These are phyloP conservation scores for Casuarina cunninghamiana DNA, from an alignment of 306 rosid species.

Conservation along the genomic window DNA sequence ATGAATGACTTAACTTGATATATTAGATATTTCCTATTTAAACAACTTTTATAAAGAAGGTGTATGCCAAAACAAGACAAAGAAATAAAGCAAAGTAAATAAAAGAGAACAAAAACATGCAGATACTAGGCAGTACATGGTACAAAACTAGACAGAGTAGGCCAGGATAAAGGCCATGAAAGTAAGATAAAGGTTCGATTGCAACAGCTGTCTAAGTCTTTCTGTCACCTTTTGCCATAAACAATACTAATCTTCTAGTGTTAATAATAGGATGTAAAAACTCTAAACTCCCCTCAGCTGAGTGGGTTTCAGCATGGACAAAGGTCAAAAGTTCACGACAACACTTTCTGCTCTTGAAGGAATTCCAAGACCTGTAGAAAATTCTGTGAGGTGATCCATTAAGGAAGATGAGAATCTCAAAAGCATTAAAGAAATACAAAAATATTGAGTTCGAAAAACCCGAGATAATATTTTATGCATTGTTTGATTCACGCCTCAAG, in stretches of 20 bases:
- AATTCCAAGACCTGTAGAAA: constrained; percentile 10
- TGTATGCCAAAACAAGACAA: no score
- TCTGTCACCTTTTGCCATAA: constrained; percentile 38
- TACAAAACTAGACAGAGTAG: not conserved
- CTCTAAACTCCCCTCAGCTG: not conserved
- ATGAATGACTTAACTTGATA: no score
- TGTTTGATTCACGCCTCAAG: constrained; percentile 5
- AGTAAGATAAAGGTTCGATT: constrained; percentile 8
- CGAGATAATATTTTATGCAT: not conserved
- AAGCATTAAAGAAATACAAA: not conserved
- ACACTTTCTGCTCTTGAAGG: constrained; percentile 1
- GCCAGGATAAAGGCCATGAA: not conserved
- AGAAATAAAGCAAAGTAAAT: no score
- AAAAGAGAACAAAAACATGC: no score
- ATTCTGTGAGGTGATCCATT: constrained; percentile 21
- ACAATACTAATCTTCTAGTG: not conserved
- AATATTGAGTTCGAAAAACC: not conserved
- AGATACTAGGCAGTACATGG: no score
- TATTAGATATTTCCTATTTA: no score
- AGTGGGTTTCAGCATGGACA: not conserved
- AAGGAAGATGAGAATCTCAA: constrained; percentile 1
- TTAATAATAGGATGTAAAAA: not conserved
- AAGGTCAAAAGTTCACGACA: not conserved
- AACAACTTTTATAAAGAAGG: no score
- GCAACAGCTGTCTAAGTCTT: constrained; percentile 26